Percentiles rank a stretch among this genome's conserved stretches.
These are phyloP conservation scores for Teunomyces stri DNA, from an alignment of 805 yeast genomes.

Conservation along the genomic window DNA sequence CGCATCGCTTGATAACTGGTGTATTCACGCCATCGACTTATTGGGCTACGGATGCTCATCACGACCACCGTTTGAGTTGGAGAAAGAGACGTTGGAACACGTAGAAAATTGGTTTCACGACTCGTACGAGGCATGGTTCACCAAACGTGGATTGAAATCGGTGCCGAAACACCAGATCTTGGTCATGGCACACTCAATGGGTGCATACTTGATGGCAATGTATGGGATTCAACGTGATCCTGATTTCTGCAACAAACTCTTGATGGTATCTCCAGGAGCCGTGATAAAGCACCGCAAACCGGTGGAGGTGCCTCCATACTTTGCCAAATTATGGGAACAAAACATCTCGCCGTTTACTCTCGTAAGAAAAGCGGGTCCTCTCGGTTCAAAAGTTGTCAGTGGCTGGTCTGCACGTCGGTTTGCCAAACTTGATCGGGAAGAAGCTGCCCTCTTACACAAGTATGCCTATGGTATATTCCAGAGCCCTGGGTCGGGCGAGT, in stretches of 20 bases:
- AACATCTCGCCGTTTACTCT: constrained; percentile 83
- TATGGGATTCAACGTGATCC: constrained; percentile 62
- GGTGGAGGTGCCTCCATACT: constrained; percentile 69
- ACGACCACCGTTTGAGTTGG: constrained; percentile 63
- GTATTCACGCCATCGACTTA: constrained; percentile 81
- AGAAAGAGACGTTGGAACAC: constrained; percentile 39
- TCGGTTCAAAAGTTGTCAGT: constrained; percentile 82
- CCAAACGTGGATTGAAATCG: constrained; percentile 38
- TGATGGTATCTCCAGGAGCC: constrained; percentile 92
- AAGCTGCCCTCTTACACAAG: constrained; percentile 59
- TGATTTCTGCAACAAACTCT: constrained; percentile 57
- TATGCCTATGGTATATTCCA: constrained; percentile 85
- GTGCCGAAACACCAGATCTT: constrained; percentile 42
- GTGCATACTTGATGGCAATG: constrained; percentile 75
- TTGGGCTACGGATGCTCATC: constrained; percentile 91
- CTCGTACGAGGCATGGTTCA: constrained; percentile 64
- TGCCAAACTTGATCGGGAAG: constrained; percentile 48
- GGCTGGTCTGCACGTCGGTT: constrained; percentile 89
- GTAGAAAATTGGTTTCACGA: constrained; percentile 66
- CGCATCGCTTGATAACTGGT: constrained; percentile 47
- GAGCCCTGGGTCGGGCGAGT: constrained; percentile 90
- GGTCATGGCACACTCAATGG: constrained; percentile 86
- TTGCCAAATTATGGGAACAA: constrained; percentile 76
- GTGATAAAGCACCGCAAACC: constrained; percentile 49
- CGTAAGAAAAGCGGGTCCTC: constrained; percentile 73